Conservation (phyloP, 208 protist genomes). For the Leishmania martiniquensis region DNA sequence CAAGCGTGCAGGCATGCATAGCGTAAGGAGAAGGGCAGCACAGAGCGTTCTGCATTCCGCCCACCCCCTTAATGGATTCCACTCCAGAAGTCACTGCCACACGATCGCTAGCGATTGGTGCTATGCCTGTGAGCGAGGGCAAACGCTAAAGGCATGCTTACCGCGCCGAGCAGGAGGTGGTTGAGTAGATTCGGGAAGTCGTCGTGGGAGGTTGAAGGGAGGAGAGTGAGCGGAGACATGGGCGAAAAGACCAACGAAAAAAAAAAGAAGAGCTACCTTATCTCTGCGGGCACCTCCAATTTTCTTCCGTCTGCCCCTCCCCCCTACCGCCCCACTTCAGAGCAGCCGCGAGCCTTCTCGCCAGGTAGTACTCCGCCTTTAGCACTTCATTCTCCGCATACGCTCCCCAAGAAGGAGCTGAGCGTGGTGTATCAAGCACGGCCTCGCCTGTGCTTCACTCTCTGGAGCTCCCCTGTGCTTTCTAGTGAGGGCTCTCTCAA, state of each 20-base stretch:
- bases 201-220: too few relatives aligned
- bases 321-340: not conserved
- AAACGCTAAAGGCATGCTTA: not conserved
- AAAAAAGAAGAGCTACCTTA: not conserved
- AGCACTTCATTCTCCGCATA: not conserved
- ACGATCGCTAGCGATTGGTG: not conserved
- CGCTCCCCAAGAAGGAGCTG: not conserved
- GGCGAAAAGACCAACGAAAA: not conserved
- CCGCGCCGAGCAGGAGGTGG: not conserved
- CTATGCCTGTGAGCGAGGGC: not conserved
- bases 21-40: not conserved
- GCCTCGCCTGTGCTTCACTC: not conserved
- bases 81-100: not conserved
- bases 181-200: not conserved
- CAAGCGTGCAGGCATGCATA: not conserved
- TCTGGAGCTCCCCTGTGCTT: not conserved
- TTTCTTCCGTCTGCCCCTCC: not conserved
- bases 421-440: not conserved
- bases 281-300: not conserved
- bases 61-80: not conserved
- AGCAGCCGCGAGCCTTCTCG: not conserved
- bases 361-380: not conserved
- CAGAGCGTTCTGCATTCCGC: not conserved
- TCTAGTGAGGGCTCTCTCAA: not conserved
- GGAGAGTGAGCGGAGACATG: too few relatives aligned